Percentiles rank a stretch among this genome's conserved stretches.
These are phyloP conservation scores for Akanthomyces lecanii DNA, from an alignment of 2,329 filamentous ascomycete species.

Conservation along the genomic window DNA sequence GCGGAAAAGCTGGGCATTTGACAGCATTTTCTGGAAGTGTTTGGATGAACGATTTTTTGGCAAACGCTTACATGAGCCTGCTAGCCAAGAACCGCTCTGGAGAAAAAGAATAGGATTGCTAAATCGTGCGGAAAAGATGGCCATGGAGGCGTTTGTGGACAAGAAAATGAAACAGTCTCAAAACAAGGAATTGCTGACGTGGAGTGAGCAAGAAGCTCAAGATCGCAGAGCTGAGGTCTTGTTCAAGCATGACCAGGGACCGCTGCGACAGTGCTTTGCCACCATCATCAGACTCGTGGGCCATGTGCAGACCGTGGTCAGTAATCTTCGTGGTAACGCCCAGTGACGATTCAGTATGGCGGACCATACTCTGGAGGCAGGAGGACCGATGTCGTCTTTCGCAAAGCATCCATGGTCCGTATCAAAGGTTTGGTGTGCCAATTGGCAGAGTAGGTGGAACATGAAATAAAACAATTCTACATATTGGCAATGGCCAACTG, in stretches of 20 bases:
- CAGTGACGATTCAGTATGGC: not conserved
- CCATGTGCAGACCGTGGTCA: not conserved
- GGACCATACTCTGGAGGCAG: too few relatives aligned
- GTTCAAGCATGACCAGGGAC: not conserved
- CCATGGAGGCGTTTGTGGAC: conserved; percentile 29
- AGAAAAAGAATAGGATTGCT: conserved; percentile 28
- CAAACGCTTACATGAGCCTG: conserved; percentile 19
- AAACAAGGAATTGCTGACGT: conserved; percentile 25
- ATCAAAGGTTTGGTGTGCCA: too few relatives aligned
- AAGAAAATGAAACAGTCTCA: conserved; percentile 29
- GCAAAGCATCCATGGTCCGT: too few relatives aligned
- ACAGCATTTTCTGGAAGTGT: conserved; percentile 31
- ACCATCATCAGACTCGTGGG: not conserved
- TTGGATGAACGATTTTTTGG: conserved; percentile 31
- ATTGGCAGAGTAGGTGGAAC: too few relatives aligned
- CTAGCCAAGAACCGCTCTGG: conserved; percentile 23
- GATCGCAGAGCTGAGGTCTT: not conserved
- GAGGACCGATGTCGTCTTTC: too few relatives aligned
- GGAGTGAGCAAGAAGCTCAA: conserved; percentile 23
- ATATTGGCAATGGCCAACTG: too few relatives aligned
- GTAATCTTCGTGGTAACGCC: not conserved
- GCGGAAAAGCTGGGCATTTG: conserved; percentile 33
- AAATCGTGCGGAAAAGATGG: conserved; percentile 22
- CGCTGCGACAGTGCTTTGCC: not conserved
- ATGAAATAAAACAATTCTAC: too few relatives aligned